These are phyloP conservation scores for Rhizopogon vulgaris DNA, from an alignment of 768 basidiomycete species.

Conservation along the genomic window DNA sequence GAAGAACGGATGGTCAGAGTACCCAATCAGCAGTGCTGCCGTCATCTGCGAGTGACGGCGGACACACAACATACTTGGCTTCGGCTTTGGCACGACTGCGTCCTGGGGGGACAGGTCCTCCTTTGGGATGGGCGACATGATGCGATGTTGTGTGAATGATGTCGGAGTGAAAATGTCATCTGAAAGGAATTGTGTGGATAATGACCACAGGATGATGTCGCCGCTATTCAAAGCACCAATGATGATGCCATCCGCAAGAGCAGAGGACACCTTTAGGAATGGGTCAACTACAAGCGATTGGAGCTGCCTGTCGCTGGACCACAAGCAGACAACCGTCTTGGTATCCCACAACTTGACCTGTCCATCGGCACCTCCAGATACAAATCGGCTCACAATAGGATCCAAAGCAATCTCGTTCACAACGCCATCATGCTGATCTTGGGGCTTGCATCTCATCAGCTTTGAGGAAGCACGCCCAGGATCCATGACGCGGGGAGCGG, in stretches of 20 bases:
- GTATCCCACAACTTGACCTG: conserved; percentile 70
- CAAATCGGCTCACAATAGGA: conserved; percentile 26
- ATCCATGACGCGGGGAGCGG: conserved; percentile 56
- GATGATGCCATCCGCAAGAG: conserved; percentile 37
- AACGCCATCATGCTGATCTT: conserved; percentile 57
- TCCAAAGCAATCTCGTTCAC: conserved; percentile 56
- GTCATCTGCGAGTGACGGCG: conserved; percentile 2
- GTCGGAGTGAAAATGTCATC: conserved; percentile 11
- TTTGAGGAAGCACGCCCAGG: conserved; percentile 36
- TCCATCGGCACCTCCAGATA: conserved; percentile 59
- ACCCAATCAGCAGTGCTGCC: conserved; percentile 43
- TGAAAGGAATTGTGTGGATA: neutral
- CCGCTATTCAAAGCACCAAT: conserved; percentile 53
- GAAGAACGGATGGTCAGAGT: conserved; percentile 43
- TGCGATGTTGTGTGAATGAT: conserved; percentile 22
- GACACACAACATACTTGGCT: conserved; percentile 5
- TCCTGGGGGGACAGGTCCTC: conserved; percentile 4
- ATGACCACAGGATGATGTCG: conserved; percentile 45
- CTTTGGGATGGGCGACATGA: conserved; percentile 29
- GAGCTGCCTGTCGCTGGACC: conserved; percentile 46
- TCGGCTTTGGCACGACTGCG: conserved; percentile 6
- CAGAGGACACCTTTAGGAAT: conserved; percentile 43
- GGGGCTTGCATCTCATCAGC: conserved; percentile 41
- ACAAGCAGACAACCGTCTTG: conserved; percentile 47
- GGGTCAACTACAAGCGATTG: conserved; percentile 38